phyloP scores from a whole-genome alignment of 2,329 filamentous ascomycete species.

The Aspergillus tubingensis region DNA sequence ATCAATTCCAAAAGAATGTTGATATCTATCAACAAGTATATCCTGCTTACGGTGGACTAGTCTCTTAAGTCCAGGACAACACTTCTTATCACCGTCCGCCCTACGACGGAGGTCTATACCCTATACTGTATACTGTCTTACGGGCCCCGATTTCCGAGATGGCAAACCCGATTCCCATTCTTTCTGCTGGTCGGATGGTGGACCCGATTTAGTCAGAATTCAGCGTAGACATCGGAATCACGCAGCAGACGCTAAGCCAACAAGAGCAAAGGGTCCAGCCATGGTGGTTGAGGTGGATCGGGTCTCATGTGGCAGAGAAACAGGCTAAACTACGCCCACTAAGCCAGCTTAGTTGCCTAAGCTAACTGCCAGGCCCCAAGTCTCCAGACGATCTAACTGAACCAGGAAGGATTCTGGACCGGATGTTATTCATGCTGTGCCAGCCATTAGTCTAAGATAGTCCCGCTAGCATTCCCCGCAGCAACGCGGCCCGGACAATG shows the following conservation, averaged over 20 bases:
- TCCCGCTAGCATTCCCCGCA: constrained; percentile 18
- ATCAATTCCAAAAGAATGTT: background rate
- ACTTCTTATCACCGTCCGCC: background rate
- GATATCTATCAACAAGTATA: background rate
- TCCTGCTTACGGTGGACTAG: background rate
- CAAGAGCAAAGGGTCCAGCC: constrained; percentile 13
- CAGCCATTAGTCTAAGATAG: background rate
- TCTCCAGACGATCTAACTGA: constrained; percentile 15
- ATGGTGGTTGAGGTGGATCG: constrained; percentile 15
- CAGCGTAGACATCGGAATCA: background rate
- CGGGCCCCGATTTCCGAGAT: constrained; percentile 16
- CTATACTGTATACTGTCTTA: background rate
- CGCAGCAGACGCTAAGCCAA: constrained; percentile 1
- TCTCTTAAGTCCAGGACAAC: too few species aligned
- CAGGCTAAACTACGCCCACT: constrained; percentile 13
- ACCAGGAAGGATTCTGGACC: constrained; percentile 29
- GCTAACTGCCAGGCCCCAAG: constrained; percentile 12
- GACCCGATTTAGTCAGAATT: constrained; percentile 10
- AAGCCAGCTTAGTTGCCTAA: constrained; percentile 11
- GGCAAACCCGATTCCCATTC: constrained; percentile 13
- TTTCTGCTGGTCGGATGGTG: constrained; percentile 13
- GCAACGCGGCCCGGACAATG: constrained; percentile 17
- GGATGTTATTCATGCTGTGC: constrained; percentile 5
- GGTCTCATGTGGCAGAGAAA: constrained; percentile 22
- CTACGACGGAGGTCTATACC: background rate